phyloP scores from a whole-genome alignment of 2,329 filamentous ascomycete genomes.

The Penicillium brasilianum region DNA sequence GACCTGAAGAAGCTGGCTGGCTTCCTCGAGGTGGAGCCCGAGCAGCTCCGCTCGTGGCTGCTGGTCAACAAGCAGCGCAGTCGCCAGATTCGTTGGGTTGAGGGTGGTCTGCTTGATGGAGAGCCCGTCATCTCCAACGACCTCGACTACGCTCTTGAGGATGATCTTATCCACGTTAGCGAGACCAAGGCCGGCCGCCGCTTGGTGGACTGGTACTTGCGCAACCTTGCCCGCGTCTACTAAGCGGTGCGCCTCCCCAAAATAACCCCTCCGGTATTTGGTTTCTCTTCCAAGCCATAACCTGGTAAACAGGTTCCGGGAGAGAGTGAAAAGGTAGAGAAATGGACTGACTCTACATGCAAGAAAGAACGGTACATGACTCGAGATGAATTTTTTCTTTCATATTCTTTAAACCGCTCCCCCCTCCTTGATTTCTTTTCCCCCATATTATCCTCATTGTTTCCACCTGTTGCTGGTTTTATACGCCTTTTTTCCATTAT shows the following conservation, averaged over 20 bases:
- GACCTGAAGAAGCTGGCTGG: constrained; percentile 97
- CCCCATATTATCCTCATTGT: constrained; percentile 27
- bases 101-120: constrained; percentile 86
- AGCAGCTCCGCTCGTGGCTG: constrained; percentile 91
- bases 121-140: constrained; percentile 93
- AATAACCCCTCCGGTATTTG: not conserved
- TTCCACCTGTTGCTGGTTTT: constrained; percentile 19
- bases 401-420: constrained; percentile 28
- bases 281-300: not conserved
- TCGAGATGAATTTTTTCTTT: constrained; percentile 37
- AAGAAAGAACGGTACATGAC: constrained; percentile 36
- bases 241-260: constrained; percentile 54
- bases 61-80: constrained; percentile 98
- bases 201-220: constrained; percentile 98
- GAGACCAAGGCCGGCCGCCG: constrained; percentile 98
- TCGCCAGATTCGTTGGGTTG: constrained; percentile 92
- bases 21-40: constrained; percentile 96
- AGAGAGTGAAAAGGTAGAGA: constrained; percentile 28
- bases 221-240: constrained; percentile 95
- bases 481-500: constrained; percentile 20
- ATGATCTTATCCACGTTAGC: constrained; percentile 96
- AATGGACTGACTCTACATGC: constrained; percentile 28
- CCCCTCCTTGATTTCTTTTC: constrained; percentile 29
- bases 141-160: constrained; percentile 95
- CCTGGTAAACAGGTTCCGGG: constrained; percentile 15